Evolutionary conservation across 331 rosid species (phyloP).

Genomic region (Ulmus americana): DNA sequence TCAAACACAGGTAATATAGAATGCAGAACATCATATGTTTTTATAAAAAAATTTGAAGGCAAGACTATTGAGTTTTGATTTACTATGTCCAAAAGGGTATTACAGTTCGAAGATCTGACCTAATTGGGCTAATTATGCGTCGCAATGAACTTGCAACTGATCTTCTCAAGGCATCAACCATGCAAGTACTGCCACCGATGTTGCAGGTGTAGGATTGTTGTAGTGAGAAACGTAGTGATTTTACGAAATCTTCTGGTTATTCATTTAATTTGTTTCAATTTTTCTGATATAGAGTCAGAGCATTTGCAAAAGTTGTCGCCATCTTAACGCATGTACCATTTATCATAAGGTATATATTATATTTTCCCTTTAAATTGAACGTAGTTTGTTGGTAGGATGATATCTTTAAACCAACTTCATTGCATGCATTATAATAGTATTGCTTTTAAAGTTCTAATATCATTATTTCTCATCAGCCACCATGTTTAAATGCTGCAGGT

Average conservation of each 20-base stretch:
- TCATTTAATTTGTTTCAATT: conserved; percentile 15
- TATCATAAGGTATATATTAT: conserved; percentile 68
- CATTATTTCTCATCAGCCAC: neutral
- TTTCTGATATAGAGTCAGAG: conserved; percentile 50
- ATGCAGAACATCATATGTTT: conserved; percentile 14
- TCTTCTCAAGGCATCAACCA: conserved; percentile 61
- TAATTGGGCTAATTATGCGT: conserved; percentile 78
- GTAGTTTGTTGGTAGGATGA: neutral
- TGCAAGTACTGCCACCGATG: conserved; percentile 79
- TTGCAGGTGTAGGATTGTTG: conserved; percentile 40
- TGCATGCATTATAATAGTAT: neutral
- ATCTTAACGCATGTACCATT: conserved; percentile 73
- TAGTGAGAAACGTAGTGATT: conserved; percentile 18
- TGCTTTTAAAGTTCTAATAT: neutral
- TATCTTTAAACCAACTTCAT: neutral
- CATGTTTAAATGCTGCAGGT: conserved; percentile 43
- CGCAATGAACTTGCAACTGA: conserved; percentile 89
- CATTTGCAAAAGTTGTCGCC: conserved; percentile 87
- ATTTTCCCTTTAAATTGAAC: conserved; percentile 13
- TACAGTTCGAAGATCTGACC: conserved; percentile 68
- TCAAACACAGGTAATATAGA: conserved; percentile 57
- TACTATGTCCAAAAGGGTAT: conserved; percentile 48
- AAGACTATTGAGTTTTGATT: conserved; percentile 19
- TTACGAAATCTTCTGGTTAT: conserved; percentile 14
- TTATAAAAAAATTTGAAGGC: conserved; percentile 8